phyloP scores from a whole-genome alignment of 192 early-diverging fungal genomes.

The Diversispora eburnea region DNA sequence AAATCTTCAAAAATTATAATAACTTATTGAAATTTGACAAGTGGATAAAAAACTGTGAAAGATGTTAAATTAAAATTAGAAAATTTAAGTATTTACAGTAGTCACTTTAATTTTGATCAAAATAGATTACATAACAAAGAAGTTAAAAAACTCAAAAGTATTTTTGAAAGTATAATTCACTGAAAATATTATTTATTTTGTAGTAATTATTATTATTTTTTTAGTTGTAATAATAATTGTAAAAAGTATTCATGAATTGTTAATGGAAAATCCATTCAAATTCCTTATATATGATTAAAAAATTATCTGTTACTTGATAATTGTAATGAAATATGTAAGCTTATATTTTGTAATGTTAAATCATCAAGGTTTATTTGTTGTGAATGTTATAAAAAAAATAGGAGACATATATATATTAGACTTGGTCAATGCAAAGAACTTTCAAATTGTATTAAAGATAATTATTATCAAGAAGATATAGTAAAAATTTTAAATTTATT shows the following conservation, averaged over 20 bases:
- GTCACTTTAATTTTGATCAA: constrained; percentile 4
- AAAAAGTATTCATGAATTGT: background rate
- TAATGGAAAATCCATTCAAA: background rate
- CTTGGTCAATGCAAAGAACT: background rate
- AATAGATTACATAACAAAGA: background rate
- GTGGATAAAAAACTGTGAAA: background rate
- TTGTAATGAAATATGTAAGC: background rate
- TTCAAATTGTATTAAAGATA: background rate
- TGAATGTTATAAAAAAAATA: background rate
- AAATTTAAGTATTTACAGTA: background rate
- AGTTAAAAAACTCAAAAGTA: background rate
- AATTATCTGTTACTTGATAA: background rate
- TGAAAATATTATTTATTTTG: background rate
- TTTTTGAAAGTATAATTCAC: background rate
- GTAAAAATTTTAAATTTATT: background rate
- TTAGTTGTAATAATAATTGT: background rate
- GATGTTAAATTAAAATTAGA: background rate
- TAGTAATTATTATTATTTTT: background rate
- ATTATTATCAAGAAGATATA: background rate
- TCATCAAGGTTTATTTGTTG: background rate
- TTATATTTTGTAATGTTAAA: background rate
- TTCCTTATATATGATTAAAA: background rate
- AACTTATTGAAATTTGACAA: background rate
- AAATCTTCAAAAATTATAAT: background rate
- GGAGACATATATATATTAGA: background rate